These are phyloP conservation scores for Avena sativa DNA, from an alignment of 176 grass and related monocot species.

Conservation along the genomic window DNA sequence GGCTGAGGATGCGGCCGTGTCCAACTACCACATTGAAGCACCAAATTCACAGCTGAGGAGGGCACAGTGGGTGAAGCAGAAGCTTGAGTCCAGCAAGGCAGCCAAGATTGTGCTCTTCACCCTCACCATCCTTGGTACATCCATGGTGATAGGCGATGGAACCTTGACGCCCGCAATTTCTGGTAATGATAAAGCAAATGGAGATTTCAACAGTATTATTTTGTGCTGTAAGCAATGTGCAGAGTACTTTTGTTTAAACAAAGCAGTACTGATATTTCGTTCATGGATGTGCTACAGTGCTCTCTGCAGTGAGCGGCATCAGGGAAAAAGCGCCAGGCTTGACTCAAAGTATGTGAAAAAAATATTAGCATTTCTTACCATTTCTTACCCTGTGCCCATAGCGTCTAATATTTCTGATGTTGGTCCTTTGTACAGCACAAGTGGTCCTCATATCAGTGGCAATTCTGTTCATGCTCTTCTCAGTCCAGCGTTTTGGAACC, in stretches of 20 bases:
- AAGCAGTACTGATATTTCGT: conserved; percentile 1
- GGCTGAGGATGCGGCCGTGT: conserved; percentile 62
- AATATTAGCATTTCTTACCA: background rate
- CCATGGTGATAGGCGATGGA: conserved; percentile 82
- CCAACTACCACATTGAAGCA: conserved; percentile 55
- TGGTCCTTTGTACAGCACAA: conserved; percentile 42
- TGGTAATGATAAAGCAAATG: conserved; percentile 30
- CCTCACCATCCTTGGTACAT: conserved; percentile 73
- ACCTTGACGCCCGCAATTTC: conserved; percentile 74
- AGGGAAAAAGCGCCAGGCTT: conserved; percentile 60
- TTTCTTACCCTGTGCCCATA: background rate
- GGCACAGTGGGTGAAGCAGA: conserved; percentile 55
- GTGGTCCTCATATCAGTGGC: conserved; percentile 65
- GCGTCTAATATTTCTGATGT: background rate
- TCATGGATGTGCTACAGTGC: conserved; percentile 37
- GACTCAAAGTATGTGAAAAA: conserved; percentile 56
- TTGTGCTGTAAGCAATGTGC: background rate
- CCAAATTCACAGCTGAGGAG: conserved; percentile 48
- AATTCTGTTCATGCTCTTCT: conserved; percentile 72
- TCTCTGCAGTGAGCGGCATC: conserved; percentile 71
- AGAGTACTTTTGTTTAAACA: background rate
- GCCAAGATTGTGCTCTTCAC: conserved; percentile 60
- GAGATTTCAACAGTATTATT: background rate
- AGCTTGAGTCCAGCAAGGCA: conserved; percentile 50
- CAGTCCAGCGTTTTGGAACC: conserved; percentile 67